Evolutionary conservation across 352 stramenopile species (phyloP), one percentile per base, ranked within the genome.

Genomic region (Phytophthora tubulina): DNA sequence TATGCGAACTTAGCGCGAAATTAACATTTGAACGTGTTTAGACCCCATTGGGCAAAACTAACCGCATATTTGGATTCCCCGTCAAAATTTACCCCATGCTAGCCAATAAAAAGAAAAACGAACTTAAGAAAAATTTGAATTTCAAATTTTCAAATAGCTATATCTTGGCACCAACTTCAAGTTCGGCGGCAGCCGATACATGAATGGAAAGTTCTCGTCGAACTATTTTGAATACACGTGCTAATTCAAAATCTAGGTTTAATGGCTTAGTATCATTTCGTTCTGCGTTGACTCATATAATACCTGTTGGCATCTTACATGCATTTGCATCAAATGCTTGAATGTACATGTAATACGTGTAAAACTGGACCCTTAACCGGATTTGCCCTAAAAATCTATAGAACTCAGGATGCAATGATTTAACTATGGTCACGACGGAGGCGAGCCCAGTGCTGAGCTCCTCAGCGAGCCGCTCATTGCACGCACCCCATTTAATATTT

Each of bases 131-230:
- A 11, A 39, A 10, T 3, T 39, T 45, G 4, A 45, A 45, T n/a
- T 45, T 45, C 13, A 45, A 45, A 45, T n/a, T 17, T 45, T 45
- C 44, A 50, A 50, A 50, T n/a, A 9, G n/a, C 17, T n/a, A 50
- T 50, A 32, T 50, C 44, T 50, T 15, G 39, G 39, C 39, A 11
- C 9, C 8, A 45, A 45, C 8, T 45, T 45, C 4, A 13, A n/a
- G 5, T 45, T n/a, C 35, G 35, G 10, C 35, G 2, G 35, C 35
- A 39, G 10, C 35, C 6, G 10, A 10, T 39, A 45, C 15, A 45
- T 45, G 39, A 45, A n/a, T 45, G 4, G 39, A 45, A 45, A 45
- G 39, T n/a, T 45, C 39, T 7, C 13, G 39, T n/a, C 39, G 13
- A 45, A 11, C 13, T 45, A 7, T 45, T 45, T 45, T 11, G 39